These are phyloP conservation scores for Aspergillus hiratsukae DNA, from an alignment of 2,329 filamentous ascomycete species.

Conservation along the genomic window DNA sequence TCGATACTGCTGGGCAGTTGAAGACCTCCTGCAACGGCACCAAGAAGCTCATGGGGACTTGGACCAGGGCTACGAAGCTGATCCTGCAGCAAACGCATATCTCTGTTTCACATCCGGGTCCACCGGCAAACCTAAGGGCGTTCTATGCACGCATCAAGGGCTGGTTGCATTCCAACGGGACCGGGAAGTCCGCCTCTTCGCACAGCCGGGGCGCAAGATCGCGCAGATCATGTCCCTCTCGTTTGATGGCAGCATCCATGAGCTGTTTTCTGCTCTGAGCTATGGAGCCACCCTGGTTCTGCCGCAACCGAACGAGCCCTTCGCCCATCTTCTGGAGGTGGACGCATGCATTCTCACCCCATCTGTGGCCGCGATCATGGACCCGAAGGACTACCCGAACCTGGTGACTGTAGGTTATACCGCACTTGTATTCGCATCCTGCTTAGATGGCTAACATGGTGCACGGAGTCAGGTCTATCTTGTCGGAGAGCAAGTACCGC, in stretches of 20 bases:
- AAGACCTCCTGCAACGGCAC: not conserved
- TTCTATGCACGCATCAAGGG: constrained; percentile 28
- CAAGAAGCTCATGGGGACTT: not conserved
- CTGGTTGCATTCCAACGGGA: constrained; percentile 35
- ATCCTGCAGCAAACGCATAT: constrained; percentile 27
- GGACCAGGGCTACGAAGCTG: not conserved
- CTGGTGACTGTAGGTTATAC: constrained; percentile 16
- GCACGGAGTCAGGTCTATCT: constrained; percentile 26
- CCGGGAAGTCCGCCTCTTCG: constrained; percentile 29
- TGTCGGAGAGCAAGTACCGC: constrained; percentile 36
- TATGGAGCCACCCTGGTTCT: constrained; percentile 41
- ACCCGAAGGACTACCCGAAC: constrained; percentile 28
- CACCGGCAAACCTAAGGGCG: constrained; percentile 9
- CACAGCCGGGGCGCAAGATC: constrained; percentile 30
- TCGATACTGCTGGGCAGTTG: not conserved
- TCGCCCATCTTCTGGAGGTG: constrained; percentile 26
- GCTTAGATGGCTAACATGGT: not conserved
- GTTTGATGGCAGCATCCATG: constrained; percentile 45
- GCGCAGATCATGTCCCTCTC: constrained; percentile 41
- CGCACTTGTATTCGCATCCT: not conserved
- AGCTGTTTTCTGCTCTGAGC: constrained; percentile 38
- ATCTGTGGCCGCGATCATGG: constrained; percentile 30
- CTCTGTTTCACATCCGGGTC: constrained; percentile 44
- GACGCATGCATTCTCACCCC: constrained; percentile 38
- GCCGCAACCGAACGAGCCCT: constrained; percentile 15